Percentiles rank a stretch among this genome's conserved stretches.
These are phyloP conservation scores for Hondaea fermentalgiana DNA, from an alignment of 108 stramenopile species.

Conservation along the genomic window DNA sequence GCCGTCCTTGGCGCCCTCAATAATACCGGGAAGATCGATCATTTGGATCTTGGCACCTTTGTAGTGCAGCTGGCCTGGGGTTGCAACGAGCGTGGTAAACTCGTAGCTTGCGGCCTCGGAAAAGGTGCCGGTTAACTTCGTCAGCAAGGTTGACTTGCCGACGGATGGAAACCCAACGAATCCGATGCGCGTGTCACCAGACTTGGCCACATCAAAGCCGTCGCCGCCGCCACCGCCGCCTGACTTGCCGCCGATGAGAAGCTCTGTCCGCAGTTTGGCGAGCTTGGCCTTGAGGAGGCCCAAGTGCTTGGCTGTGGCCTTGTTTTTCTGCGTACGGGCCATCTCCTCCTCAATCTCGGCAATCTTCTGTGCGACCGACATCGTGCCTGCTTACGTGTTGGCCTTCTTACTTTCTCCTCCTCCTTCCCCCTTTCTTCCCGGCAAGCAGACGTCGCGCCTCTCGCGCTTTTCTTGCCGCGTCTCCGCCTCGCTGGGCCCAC, in stretches of 20 bases:
- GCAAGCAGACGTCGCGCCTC: too few species aligned
- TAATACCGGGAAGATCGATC: slow-evolving; percentile 94
- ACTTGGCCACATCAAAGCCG: slow-evolving; percentile 90
- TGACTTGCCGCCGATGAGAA: slow-evolving; percentile 33
- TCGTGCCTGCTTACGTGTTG: neutral
- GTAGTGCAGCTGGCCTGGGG: slow-evolving; percentile 96
- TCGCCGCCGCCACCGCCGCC: slow-evolving; percentile 83
- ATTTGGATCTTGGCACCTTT: slow-evolving; percentile 93
- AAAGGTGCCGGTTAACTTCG: slow-evolving; percentile 81
- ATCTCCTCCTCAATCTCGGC: slow-evolving; percentile 48
- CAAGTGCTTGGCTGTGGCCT: slow-evolving; percentile 56
- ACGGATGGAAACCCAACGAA: slow-evolving; percentile 96
- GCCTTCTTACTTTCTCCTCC: neutral
- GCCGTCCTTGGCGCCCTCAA: slow-evolving; percentile 97
- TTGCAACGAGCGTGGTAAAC: slow-evolving; percentile 96
- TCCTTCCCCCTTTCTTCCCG: neutral
- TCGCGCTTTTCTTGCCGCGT: too few species aligned
- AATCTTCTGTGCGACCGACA: slow-evolving; percentile 34
- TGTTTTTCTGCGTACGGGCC: slow-evolving; percentile 63
- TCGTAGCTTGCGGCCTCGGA: slow-evolving; percentile 91
- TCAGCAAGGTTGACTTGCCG: slow-evolving; percentile 90
- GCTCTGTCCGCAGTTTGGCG: slow-evolving; percentile 47
- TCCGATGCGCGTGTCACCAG: slow-evolving; percentile 91
- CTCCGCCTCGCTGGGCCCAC: too few species aligned
- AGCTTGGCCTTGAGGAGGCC: slow-evolving; percentile 63